Percentiles rank a stretch among this genome's conserved stretches.
These are phyloP conservation scores for rapeseed (Brassica napus) DNA, from an alignment of 345 rosid genomes.

Conservation along the genomic window DNA sequence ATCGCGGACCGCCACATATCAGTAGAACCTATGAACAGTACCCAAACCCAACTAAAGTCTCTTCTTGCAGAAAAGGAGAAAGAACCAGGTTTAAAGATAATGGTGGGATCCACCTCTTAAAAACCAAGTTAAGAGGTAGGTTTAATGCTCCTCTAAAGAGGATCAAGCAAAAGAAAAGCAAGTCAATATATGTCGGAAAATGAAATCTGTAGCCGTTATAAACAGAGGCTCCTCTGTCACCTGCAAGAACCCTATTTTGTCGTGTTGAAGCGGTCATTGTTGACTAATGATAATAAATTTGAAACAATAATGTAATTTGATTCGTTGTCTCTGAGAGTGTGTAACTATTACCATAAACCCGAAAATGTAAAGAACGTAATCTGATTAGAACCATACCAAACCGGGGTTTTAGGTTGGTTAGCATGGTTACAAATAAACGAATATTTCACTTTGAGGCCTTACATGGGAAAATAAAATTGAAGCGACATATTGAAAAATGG, in stretches of 20 bases:
- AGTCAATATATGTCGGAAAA: constrained; percentile 1
- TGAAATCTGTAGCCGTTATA: constrained; percentile 25
- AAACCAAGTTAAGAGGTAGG: too few species aligned
- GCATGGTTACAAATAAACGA: constrained; percentile 12
- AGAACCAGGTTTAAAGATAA: too few species aligned
- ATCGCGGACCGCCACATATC: too few species aligned
- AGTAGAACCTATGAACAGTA: too few species aligned
- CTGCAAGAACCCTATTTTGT: constrained; percentile 9
- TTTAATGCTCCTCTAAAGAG: neutral
- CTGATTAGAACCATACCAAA: constrained; percentile 1
- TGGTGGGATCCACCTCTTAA: too few species aligned
- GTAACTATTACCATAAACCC: neutral
- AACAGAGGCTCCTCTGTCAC: constrained; percentile 10
- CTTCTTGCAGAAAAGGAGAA: too few species aligned
- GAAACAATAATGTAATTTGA: neutral
- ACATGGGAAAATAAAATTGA: neutral
- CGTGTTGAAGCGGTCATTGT: neutral
- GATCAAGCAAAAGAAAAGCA: constrained; percentile 8
- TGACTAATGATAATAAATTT: neutral
- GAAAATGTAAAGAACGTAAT: neutral
- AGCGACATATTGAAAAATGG: neutral
- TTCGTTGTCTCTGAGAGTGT: neutral
- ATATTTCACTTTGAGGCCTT: constrained; percentile 30
- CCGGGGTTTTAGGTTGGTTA: constrained; percentile 11
- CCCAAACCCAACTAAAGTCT: too few species aligned